phyloP scores from a whole-genome alignment of 176 grass and related monocot species.

The Oryza meridionalis region DNA sequence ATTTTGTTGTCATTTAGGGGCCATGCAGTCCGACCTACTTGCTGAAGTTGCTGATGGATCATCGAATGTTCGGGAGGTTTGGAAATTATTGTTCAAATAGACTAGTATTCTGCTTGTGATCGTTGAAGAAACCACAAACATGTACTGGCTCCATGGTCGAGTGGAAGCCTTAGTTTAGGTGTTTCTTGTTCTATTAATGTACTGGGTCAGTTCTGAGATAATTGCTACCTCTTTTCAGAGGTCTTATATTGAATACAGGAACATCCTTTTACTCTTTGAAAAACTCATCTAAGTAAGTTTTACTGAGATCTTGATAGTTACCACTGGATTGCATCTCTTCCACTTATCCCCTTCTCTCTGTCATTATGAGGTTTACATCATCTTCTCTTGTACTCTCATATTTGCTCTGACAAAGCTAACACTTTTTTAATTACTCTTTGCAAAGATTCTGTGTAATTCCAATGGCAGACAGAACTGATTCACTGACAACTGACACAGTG shows the following conservation, averaged over 20 bases:
- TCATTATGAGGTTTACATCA: constrained; percentile 9
- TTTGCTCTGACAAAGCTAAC: constrained; percentile 23
- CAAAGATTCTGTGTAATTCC: constrained; percentile 49
- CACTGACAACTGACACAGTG: constrained; percentile 47
- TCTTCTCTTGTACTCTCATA: not conserved
- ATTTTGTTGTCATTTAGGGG: constrained; percentile 49
- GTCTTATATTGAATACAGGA: not conserved
- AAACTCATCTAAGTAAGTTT: constrained; percentile 7
- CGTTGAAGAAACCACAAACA: constrained; percentile 6
- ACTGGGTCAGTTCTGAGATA: constrained; percentile 22
- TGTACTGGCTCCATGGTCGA: constrained; percentile 29
- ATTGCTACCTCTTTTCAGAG: not conserved
- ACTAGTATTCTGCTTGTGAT: not conserved
- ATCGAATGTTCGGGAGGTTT: constrained; percentile 93
- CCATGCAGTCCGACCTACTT: constrained; percentile 65
- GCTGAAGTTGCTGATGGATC: constrained; percentile 88
- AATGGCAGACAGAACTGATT: constrained; percentile 60
- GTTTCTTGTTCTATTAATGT: constrained; percentile 16
- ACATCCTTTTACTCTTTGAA: constrained; percentile 1
- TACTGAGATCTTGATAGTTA: not conserved
- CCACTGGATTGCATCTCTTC: not conserved
- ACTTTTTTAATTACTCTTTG: constrained; percentile 24
- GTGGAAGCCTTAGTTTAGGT: not conserved
- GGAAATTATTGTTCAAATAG: constrained; percentile 82
- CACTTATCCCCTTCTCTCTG: not conserved